Base-by-base conservation (phyloP, 2,329 filamentous ascomycete genomes). In the Chalaropsis thielavioides region DNA sequence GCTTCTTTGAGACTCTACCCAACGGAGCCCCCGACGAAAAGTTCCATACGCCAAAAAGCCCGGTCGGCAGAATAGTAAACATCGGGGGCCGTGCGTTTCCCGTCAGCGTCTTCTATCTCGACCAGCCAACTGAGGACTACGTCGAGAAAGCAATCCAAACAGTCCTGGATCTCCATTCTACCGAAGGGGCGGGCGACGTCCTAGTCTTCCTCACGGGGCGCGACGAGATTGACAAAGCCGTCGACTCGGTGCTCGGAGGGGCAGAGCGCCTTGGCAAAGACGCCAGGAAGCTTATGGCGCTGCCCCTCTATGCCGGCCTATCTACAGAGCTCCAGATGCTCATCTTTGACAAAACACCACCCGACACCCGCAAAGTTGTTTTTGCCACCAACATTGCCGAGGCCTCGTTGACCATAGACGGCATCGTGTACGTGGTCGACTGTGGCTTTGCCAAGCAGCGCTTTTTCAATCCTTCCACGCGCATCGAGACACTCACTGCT, bases 381-480 rank as follows among this genome's bases (percentile, higher is more conserved):
- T 86, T 96, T 69, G 88, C 90, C 3, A 97, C 94, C 66, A 97
- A 97, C 72, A 96, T 97, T 69, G 91, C 94, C 13, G 94, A 99
- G 77, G 92, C 94, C 3, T 96, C 90, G 1, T 88, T 99, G 54
- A 97, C 94, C 17, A 95, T 97, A 65, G 87, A 94, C 63, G 91
- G 90, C 2, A 92, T 97, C 67, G 86, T 91, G 64, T 95, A 90
- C 71, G 92, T 99, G 5, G 78, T 97, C 61, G 94, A 99, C 74
- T 86, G 84, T 63, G 94, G 94, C 0, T 96, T 90, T 72, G 91
- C 95, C 69, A 97, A 97, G 73, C 78, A 96, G 22, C 84, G 91
- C 46, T 87, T 89, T 6, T 97, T 90, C 75, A 88, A 95, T 69
- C 90, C 92, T 0, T 80, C 73, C 17, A 92, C 89, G 0, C 89